These are phyloP conservation scores for Ceratocystis lukuohia DNA, from an alignment of 2,329 filamentous ascomycete genomes.

Conservation along the genomic window DNA sequence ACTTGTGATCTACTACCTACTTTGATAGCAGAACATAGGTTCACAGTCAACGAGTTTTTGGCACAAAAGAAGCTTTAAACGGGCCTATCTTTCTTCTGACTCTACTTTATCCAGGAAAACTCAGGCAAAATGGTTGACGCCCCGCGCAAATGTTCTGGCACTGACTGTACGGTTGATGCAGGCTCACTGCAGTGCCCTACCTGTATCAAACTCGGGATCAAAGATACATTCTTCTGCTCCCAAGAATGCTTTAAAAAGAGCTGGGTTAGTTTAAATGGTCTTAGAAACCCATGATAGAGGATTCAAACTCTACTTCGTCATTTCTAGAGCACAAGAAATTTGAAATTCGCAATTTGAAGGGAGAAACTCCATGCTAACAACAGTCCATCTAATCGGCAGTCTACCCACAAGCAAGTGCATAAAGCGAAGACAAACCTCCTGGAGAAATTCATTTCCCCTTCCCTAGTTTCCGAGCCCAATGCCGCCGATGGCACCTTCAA, in stretches of 20 bases:
- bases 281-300: neutral
- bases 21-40: neutral
- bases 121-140: constrained; percentile 31
- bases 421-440: constrained; percentile 67
- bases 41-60: neutral
- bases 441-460: constrained; percentile 60
- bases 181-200: constrained; percentile 84
- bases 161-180: constrained; percentile 76
- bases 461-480: constrained; percentile 79
- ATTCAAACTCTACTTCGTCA: too few species aligned
- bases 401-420: constrained; percentile 41
- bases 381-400: neutral
- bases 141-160: constrained; percentile 63
- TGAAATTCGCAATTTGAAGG: too few species aligned
- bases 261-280: constrained; percentile 54
- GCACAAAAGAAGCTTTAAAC: neutral
- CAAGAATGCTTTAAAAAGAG: constrained; percentile 98
- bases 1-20: neutral
- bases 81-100: neutral
- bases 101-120: neutral
- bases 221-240: constrained; percentile 91
- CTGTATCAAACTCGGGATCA: constrained; percentile 74
- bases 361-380: neutral
- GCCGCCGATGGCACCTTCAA: constrained; percentile 83
- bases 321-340: too few species aligned